These are phyloP conservation scores for Leccinum incarnatum DNA, from an alignment of 768 basidiomycete genomes.

Conservation along the genomic window DNA sequence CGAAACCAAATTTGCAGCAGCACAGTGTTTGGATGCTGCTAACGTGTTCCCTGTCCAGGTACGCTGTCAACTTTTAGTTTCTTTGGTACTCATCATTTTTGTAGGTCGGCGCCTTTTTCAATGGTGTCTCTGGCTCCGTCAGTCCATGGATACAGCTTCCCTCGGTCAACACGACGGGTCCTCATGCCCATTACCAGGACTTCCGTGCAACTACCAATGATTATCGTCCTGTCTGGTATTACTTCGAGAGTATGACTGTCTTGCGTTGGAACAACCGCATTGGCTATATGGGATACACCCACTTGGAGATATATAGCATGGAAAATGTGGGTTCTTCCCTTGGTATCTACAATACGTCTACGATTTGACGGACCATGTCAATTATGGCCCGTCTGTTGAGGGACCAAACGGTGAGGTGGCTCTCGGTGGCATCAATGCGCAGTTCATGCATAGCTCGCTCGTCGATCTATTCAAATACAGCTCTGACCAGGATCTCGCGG, in stretches of 20 bases:
- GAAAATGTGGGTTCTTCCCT: conserved; percentile 61
- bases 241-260: conserved; percentile 62
- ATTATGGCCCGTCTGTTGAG: conserved; percentile 57
- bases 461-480: conserved; percentile 71
- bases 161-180: conserved; percentile 71
- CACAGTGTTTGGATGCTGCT: no score
- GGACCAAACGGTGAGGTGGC: conserved; percentile 48
- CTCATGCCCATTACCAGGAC: conserved; percentile 86
- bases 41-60: no score
- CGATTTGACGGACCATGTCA: conserved; percentile 80
- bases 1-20: no score
- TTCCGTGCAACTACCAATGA: conserved; percentile 86
- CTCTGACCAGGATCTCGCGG: conserved; percentile 77
- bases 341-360: conserved; percentile 90
- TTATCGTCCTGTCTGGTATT: neutral
- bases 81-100: no score
- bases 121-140: conserved; percentile 77
- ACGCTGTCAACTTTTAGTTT: no score
- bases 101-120: conserved; percentile 77
- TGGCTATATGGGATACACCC: conserved; percentile 85
- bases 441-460: conserved; percentile 71
- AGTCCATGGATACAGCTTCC: conserved; percentile 83
- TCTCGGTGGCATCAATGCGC: conserved; percentile 38
- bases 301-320: conserved; percentile 59
- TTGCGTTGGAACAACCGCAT: conserved; percentile 88